These are phyloP conservation scores for Nicotiana otophora DNA, from an alignment of 257 asterid genomes.

Conservation along the genomic window DNA sequence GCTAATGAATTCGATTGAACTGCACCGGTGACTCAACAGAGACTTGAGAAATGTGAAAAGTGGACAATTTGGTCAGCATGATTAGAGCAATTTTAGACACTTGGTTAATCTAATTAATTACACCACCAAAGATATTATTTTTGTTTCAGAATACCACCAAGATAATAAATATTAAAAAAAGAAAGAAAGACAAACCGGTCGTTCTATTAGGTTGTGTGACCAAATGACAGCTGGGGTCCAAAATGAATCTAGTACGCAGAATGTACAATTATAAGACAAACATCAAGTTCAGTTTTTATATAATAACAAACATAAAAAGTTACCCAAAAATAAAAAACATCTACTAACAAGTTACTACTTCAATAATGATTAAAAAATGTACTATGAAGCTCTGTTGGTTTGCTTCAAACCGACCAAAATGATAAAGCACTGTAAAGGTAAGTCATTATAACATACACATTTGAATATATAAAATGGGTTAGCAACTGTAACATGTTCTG, in stretches of 20 bases:
- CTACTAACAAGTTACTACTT: background rate
- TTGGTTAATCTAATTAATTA: too few species aligned
- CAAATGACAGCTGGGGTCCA: constrained; percentile 12
- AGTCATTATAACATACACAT: background rate
- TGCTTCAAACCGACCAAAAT: background rate
- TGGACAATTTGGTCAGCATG: too few species aligned
- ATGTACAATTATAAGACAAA: constrained; percentile 5
- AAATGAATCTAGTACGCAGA: background rate
- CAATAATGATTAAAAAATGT: background rate
- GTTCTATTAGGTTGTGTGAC: background rate
- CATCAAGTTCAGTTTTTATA: background rate
- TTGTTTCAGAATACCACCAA: too few species aligned
- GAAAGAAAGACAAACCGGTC: too few species aligned
- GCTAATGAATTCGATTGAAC: too few species aligned
- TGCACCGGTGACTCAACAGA: too few species aligned
- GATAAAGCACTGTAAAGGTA: constrained; percentile 11
- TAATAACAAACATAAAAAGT: background rate
- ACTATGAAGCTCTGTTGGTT: background rate
- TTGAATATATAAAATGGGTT: background rate
- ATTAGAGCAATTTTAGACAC: too few species aligned
- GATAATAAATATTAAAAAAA: too few species aligned
- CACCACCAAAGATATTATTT: too few species aligned
- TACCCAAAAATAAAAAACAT: background rate
- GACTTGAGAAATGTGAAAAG: too few species aligned
- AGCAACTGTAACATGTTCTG: background rate